These are phyloP conservation scores for Lindgomyces ingoldianus DNA, from an alignment of 495 filamentous ascomycete genomes.

Conservation along the genomic window DNA sequence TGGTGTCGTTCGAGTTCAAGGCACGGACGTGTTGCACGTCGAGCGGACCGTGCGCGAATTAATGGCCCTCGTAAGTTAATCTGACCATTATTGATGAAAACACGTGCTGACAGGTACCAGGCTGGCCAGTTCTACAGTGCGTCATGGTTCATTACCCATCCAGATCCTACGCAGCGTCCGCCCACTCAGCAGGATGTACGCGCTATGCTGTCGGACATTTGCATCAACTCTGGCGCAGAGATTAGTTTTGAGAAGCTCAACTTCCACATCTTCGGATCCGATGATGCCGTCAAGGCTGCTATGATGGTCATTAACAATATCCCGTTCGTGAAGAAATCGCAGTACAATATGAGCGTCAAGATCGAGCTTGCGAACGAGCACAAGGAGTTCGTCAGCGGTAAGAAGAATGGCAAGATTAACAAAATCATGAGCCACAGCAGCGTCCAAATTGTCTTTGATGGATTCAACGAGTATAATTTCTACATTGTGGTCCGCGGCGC, in stretches of 20 bases:
- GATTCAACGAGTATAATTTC: constrained; percentile 99
- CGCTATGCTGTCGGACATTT: constrained; percentile 91
- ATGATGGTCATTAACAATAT: constrained; percentile 91
- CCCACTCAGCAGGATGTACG: constrained; percentile 76
- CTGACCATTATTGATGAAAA: constrained; percentile 27
- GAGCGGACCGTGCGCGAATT: constrained; percentile 92
- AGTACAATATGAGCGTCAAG: constrained; percentile 93
- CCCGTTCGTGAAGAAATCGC: constrained; percentile 79
- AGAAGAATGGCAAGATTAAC: constrained; percentile 99
- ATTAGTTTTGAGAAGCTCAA: constrained; percentile 90
- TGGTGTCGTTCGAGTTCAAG: constrained; percentile 81
- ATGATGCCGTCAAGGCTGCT: constrained; percentile 91
- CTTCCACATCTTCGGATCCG: constrained; percentile 91
- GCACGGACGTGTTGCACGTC: constrained; percentile 85
- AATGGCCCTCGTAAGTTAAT: constrained; percentile 75
- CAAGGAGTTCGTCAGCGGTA: constrained; percentile 98
- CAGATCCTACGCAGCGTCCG: constrained; percentile 67
- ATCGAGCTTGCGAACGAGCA: constrained; percentile 99
- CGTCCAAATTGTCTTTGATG: constrained; percentile 98
- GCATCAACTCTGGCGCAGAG: constrained; percentile 91
- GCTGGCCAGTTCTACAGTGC: constrained; percentile 97
- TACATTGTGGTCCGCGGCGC: constrained; percentile 95
- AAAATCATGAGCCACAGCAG: constrained; percentile 99
- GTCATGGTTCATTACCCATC: constrained; percentile 89
- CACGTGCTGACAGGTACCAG: constrained; percentile 50